Evolutionary conservation across 2,329 filamentous ascomycete genomes (phyloP).

Genomic region (Aspergillus sp.): DNA sequence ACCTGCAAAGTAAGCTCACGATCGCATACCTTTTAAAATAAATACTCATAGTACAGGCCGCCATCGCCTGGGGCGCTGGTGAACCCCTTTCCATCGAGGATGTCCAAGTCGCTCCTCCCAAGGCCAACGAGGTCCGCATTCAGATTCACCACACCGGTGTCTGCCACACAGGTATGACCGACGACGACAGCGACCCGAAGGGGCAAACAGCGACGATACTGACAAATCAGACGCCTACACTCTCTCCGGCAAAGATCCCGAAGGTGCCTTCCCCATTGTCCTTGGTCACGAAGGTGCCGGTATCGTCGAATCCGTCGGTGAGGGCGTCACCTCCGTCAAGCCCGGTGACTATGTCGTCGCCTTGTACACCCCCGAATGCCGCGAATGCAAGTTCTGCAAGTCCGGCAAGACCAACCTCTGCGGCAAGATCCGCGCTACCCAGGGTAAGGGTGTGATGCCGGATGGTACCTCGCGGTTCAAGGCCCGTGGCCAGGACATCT

Average conservation of each 20-base stretch:
- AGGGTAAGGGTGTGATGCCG: slow-evolving; percentile 94
- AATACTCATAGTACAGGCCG: slow-evolving; percentile 51
- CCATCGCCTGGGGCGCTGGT: slow-evolving; percentile 94
- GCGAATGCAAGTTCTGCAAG: slow-evolving; percentile 99
- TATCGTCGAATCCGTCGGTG: slow-evolving; percentile 86
- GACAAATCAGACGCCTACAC: slow-evolving; percentile 71
- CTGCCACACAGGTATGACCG: slow-evolving; percentile 78
- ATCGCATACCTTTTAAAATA: not conserved
- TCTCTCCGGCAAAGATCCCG: slow-evolving; percentile 91
- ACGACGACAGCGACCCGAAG: no score
- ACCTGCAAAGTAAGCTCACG: slow-evolving; percentile 63
- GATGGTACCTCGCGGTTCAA: slow-evolving; percentile 93
- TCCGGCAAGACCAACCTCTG: slow-evolving; percentile 99
- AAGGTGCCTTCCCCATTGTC: slow-evolving; percentile 85
- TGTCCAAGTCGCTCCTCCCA: slow-evolving; percentile 81
- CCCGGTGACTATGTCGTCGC: slow-evolving; percentile 84
- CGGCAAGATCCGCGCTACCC: slow-evolving; percentile 95
- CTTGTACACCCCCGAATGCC: slow-evolving; percentile 92
- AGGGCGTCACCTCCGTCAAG: slow-evolving; percentile 93
- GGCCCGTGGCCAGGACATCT: slow-evolving; percentile 87
- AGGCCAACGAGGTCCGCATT: slow-evolving; percentile 91
- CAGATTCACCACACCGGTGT: slow-evolving; percentile 97
- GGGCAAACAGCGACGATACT: not conserved
- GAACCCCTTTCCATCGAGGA: slow-evolving; percentile 86
- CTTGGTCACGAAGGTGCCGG: slow-evolving; percentile 88